Evolutionary conservation across 495 filamentous ascomycete species (phyloP).

Genomic region (Tuber indicum): DNA sequence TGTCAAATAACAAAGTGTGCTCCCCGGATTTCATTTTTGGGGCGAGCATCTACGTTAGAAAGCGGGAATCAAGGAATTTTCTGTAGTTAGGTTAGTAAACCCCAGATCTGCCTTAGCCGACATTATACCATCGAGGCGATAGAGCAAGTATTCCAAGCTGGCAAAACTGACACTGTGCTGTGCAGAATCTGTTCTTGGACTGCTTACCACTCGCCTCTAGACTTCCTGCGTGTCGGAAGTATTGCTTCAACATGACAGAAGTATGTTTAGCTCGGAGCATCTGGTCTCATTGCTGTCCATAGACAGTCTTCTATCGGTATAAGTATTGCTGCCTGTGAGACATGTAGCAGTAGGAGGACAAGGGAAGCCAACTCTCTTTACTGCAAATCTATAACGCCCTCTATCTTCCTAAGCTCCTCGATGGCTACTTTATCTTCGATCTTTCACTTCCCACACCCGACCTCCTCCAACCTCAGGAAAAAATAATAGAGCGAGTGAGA

Average conservation of each 20-base stretch:
- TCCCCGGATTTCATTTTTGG: background rate
- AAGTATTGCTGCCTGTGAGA: no score
- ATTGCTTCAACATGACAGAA: background rate
- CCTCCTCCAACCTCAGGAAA: no score
- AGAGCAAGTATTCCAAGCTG: background rate
- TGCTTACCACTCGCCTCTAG: background rate
- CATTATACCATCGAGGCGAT: background rate
- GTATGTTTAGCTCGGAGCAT: no score
- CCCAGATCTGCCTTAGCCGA: background rate
- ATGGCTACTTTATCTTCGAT: no score
- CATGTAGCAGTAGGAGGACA: no score
- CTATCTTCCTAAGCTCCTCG: no score
- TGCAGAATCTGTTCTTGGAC: background rate
- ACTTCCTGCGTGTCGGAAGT: background rate
- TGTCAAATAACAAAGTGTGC: background rate
- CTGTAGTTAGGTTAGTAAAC: background rate
- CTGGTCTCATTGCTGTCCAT: no score
- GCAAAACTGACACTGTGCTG: background rate
- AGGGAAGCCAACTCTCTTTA: no score
- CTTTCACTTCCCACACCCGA: no score
- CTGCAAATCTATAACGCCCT: no score
- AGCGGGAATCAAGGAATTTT: background rate
- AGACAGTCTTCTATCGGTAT: no score
- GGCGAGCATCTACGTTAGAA: background rate
- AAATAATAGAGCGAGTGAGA: background rate